Evolutionary conservation across 2,329 filamentous ascomycete genomes (phyloP), one percentile per base, ranked within the genome.

Genomic region (Ilyonectria sp.): DNA sequence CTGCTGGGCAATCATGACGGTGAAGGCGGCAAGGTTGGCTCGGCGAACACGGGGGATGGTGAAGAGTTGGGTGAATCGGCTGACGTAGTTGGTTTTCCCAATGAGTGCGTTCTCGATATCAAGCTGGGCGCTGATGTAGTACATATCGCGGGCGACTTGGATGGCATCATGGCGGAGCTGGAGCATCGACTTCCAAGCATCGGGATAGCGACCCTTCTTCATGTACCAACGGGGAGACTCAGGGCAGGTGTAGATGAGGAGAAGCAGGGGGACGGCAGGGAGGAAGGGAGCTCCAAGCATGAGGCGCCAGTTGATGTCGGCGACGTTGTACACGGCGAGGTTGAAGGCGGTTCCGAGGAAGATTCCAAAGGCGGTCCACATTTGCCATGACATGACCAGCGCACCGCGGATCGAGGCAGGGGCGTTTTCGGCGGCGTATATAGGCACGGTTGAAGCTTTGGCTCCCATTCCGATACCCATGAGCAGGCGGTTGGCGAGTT

Each of bases 301-400:
- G 15, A 82, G 78, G 58, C 81, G 78, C 81, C 81, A 83, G 64
- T 79, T 78, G 67, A 77, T 70, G 8, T 70, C 47, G 6, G 68
- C 50, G 47, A 76, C 40, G 15, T 77, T 67, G 49, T 67, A 78
- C 59, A 78, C 74, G 29, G 77, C 77, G 6, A 80, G 73, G 71
- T 82, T 81, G 72, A 81, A 78, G 13, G 75, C 80, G 35, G 79
- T 80, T 59, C 79, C 92, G 19, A 83, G 72, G 54, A 82, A 76
- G 69, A 85, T 85, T 54, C 83, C 82, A 65, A 91, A 88, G 0
- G 86, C 86, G 3, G 87, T 90, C 88, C 90, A 92, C 81, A 92
- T 87, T 69, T 89, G 86, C 93, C 93, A 95, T 68, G 90, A 91
- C 93, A 95, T 95, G 69, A 95, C 93, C 3, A 96, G 83, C 17